Evolutionary conservation across 164 flowering plant species (phyloP), one percentile per base, ranked within the genome.

Genomic region (Platanus orientalis): DNA sequence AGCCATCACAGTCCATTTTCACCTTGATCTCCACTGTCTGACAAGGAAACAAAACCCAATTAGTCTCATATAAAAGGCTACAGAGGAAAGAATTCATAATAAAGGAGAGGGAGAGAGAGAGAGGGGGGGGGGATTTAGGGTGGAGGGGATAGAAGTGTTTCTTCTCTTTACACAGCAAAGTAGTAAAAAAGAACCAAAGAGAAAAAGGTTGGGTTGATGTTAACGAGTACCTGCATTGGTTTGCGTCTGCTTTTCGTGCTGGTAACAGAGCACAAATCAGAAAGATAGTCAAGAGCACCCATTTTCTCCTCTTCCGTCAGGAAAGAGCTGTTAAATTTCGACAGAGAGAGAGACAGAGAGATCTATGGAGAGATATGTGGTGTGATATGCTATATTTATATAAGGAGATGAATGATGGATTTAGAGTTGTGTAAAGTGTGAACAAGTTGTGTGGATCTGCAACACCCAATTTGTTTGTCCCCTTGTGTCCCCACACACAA

Each of bases 11-110:
- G 75, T 84, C 90, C 87, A 87, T 84, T 66, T 86, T 88, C 63
- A 88, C 91, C 67, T 81, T 88, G 70, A 88, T 80, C 70, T 88
- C 95, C 28, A 88, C 91, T 45, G 91, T 86, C 95, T 88, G 76
- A 49, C 13, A 51, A 40, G 54, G 27, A 61, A 45, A 48, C 42
- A 64, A 55, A 24, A 62, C 39, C 54, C 26, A 50, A 4, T 21
- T n/a, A n/a, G n/a, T 59, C 40, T 62, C 58, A 25, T 40, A 36
- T 16, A 27, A 25, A 45, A 45, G 19, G 3, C 49, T 13, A 4
- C 20, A 45, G 16, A 12, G 49, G 19, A 45, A n/a, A 36, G 13
- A 36, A 36, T 7, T 14, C 42, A 17, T 30, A 54, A 16, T 45
- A 12, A 40, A 30, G n/a, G 50, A 42, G 19, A 58, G n/a, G n/a